Evolutionary conservation across 176 grass and related monocot genomes (phyloP).

Genomic region (Thinopyrum elongatum): DNA sequence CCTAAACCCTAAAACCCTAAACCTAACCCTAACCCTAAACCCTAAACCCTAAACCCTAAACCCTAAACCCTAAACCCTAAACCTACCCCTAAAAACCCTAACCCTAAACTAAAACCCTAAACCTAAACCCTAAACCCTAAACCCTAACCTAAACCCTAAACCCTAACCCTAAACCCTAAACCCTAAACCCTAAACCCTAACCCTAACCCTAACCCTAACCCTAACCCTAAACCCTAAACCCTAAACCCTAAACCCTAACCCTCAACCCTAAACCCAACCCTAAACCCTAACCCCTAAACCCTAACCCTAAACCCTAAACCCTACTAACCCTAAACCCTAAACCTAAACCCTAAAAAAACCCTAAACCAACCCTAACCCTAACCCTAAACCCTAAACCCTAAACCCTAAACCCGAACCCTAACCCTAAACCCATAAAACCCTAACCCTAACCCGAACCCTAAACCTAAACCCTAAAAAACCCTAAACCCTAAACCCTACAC

Average conservation of each 20-base stretch:
- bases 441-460: constrained; percentile 32
- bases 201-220: too few relatives aligned
- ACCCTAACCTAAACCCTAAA: constrained; percentile 33
- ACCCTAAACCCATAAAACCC: constrained; percentile 8
- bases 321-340: constrained; percentile 10
- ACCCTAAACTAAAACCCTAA: constrained; percentile 15
- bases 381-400: constrained; percentile 35
- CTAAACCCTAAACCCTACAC: constrained; percentile 18
- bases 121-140: constrained; percentile 32
- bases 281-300: constrained; percentile 27
- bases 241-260: constrained; percentile 16
- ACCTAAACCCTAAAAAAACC: constrained; percentile 15
- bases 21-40: constrained; percentile 29
- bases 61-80: constrained; percentile 22
- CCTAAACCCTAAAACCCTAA: constrained; percentile 6
- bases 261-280: constrained; percentile 19
- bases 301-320: not conserved
- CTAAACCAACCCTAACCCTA: constrained; percentile 19
- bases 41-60: constrained; percentile 34
- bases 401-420: constrained; percentile 27
- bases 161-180: constrained; percentile 21
- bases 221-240: constrained; percentile 36
- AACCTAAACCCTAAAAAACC: constrained; percentile 34
- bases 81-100: constrained; percentile 21
- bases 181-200: not conserved